Base-by-base conservation (phyloP, 768 basidiomycete genomes). In the Agaricus blazei region DNA sequence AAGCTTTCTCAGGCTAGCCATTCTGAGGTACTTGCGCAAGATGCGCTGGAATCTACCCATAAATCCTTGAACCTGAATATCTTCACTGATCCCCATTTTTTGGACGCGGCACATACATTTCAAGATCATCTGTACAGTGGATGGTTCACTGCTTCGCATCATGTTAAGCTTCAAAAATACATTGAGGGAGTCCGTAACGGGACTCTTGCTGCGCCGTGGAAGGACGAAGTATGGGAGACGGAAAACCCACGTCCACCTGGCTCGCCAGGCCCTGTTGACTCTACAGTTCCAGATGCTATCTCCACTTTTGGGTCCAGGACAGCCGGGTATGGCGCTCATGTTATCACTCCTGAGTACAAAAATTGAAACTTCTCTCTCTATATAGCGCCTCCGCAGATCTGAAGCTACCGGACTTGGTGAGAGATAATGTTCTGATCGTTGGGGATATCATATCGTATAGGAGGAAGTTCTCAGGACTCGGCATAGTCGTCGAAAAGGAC, bases 161-260 rank as follows among this genome's bases (percentile, higher is more conserved):
- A 53, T 11, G 71, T 70, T 34, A 74, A 75, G 52, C 70, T 82
- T 9, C 58, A 63, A 26, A 65, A 72, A 57, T 84, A 76, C 62
- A 56, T 72, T 43, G 66, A 69, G 14, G 80, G 77, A 15, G 70
- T 83, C 23, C 58, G 59, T 2, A 62, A 70, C 12, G 83, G 82
- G 1, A 74, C 68, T 7, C 52, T 82, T 34, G 75, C 80, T 29
- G 82, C 77, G 11, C 73, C 79, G 38, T 84, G 82, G 82, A 86
- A 86, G 62, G 84, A 86, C 61, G 80, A 84, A 34, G 74, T 71
- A 34, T 86, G 84, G 84, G 75, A 75, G 47, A 66, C 65, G 38
- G 75, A 78, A 4, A 76, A 82, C 44, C 62, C 62, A 26, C 48
- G 11, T 14, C 48, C 54, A 19, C 47, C 51, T 31, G 49, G 60